Evolutionary conservation across 2,329 filamentous ascomycete species (phyloP).

Genomic region (Pseudopyricularia cyperi): DNA sequence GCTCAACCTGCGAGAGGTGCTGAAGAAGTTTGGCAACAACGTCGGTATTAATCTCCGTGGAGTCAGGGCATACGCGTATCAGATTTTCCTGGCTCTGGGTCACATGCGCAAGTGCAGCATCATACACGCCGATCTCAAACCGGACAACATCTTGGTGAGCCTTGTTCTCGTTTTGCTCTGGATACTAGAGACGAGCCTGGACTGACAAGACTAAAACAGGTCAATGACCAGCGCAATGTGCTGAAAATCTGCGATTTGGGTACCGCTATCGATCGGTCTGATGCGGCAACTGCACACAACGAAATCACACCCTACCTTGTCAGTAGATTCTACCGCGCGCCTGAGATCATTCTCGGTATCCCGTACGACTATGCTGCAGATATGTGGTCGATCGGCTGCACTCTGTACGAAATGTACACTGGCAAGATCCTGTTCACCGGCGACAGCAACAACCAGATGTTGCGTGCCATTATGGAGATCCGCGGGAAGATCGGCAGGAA

Average conservation of each 20-base stretch:
- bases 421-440: conserved; percentile 96
- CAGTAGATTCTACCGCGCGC: conserved; percentile 92
- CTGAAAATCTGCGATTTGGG: conserved; percentile 95
- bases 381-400: conserved; percentile 97
- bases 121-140: conserved; percentile 91
- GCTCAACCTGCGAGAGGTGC: conserved; percentile 82
- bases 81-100: conserved; percentile 82
- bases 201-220: conserved; percentile 25
- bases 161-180: background rate
- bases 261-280: conserved; percentile 83
- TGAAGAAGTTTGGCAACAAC: conserved; percentile 93
- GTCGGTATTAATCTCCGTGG: conserved; percentile 83
- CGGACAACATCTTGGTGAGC: conserved; percentile 81
- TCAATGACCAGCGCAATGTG: conserved; percentile 69
- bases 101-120: conserved; percentile 88
- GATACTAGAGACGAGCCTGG: background rate
- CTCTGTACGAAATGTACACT: conserved; percentile 91
- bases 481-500: conserved; percentile 86
- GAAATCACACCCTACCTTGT: conserved; percentile 92
- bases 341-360: conserved; percentile 95
- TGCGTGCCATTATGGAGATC: conserved; percentile 90
- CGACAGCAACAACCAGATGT: conserved; percentile 95
- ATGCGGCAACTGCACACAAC: conserved; percentile 56
- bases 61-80: conserved; percentile 78
- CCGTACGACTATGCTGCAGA: conserved; percentile 90